phyloP scores from a whole-genome alignment of 768 basidiomycete species.

The Termitomyces sp. region DNA sequence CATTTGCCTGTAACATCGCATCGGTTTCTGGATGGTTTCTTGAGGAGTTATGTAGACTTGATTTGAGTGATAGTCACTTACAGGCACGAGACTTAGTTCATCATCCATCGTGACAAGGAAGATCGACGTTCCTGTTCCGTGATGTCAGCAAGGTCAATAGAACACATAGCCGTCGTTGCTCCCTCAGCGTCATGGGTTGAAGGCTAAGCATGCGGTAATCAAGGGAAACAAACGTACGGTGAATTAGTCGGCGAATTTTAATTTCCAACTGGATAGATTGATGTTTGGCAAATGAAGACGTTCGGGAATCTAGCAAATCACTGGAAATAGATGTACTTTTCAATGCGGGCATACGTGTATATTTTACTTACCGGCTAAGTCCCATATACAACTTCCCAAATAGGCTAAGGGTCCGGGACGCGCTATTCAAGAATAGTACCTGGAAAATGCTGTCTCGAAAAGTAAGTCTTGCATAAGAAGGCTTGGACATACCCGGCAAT shows the following conservation, averaged over 20 bases:
- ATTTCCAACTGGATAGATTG: constrained; percentile 40
- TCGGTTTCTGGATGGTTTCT: constrained; percentile 39
- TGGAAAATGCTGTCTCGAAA: constrained; percentile 14
- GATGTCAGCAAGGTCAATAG: not conserved
- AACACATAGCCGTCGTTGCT: not conserved
- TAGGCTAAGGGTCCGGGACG: constrained; percentile 35
- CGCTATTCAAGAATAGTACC: constrained; percentile 41
- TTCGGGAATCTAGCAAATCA: constrained; percentile 31
- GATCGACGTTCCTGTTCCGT: constrained; percentile 25
- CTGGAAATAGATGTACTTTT: constrained; percentile 19
- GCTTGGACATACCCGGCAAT: constrained; percentile 36
- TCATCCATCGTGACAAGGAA: constrained; percentile 43
- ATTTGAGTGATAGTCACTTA: constrained; percentile 22
- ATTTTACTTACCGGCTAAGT: constrained; percentile 34
- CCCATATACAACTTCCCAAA: constrained; percentile 44
- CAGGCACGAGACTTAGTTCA: constrained; percentile 48
- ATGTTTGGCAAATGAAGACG: constrained; percentile 28
- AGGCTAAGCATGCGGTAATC: not conserved
- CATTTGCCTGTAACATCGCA: constrained; percentile 39
- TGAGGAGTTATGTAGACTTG: not conserved
- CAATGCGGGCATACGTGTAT: not conserved
- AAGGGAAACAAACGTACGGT: constrained; percentile 23
- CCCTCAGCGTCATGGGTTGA: too few species aligned
- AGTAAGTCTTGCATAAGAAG: not conserved
- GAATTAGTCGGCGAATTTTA: constrained; percentile 38